Evolutionary conservation across 2,329 filamentous ascomycete species (phyloP).

Genomic region (Calonectria pteridis): DNA sequence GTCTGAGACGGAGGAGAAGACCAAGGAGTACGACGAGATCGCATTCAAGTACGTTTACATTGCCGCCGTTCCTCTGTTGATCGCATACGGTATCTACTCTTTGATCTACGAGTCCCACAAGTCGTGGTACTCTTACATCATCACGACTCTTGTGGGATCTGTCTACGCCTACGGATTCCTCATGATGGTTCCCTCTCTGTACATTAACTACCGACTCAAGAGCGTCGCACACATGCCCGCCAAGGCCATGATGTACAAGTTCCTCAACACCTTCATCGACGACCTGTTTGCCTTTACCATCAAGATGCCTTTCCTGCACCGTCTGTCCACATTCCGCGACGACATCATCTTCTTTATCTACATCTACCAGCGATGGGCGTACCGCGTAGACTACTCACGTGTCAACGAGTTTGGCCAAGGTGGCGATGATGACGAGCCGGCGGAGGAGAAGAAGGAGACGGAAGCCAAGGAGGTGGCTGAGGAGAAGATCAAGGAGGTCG

Average conservation of each 20-base stretch:
- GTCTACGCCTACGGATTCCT: constrained; percentile 99
- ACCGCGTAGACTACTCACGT: constrained; percentile 89
- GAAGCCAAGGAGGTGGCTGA: constrained; percentile 55
- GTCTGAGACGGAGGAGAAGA: constrained; percentile 95
- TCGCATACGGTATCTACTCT: constrained; percentile 92
- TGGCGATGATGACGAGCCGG: constrained; percentile 75
- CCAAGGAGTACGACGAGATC: constrained; percentile 97
- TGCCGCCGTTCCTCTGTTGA: constrained; percentile 86
- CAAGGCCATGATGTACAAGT: constrained; percentile 98
- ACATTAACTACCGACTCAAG: constrained; percentile 99
- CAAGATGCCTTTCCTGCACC: constrained; percentile 97
- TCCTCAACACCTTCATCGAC: constrained; percentile 98
- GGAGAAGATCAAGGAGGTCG: constrained; percentile 52
- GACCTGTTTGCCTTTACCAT: constrained; percentile 99
- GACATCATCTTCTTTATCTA: constrained; percentile 99
- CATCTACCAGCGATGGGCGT: constrained; percentile 92
- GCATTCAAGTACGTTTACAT: constrained; percentile 98
- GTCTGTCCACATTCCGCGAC: constrained; percentile 91
- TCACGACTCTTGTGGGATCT: constrained; percentile 92
- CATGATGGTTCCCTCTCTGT: constrained; percentile 98
- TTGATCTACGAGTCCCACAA: constrained; percentile 95
- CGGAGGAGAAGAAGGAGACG: constrained; percentile 48
- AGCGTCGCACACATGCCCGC: constrained; percentile 96
- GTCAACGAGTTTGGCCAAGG: constrained; percentile 99
- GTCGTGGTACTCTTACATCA: constrained; percentile 97